phyloP scores from a whole-genome alignment of 805 yeast species.

The Candida glaebosa region DNA sequence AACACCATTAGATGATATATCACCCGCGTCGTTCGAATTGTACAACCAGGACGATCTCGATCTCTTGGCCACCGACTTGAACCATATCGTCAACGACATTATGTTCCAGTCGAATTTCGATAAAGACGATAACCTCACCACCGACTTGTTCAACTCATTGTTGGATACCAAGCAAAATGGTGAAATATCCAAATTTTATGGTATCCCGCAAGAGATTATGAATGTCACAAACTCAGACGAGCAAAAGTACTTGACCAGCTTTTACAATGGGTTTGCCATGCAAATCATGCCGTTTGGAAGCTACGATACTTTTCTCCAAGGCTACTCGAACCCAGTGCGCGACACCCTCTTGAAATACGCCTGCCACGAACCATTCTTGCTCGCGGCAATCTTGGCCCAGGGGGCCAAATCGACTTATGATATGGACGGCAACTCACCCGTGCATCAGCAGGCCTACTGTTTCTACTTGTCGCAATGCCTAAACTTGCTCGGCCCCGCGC shows the following conservation, averaged over 20 bases:
- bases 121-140: neutral
- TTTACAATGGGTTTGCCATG: slow-evolving; percentile 32
- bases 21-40: slow-evolving; percentile 6
- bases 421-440: slow-evolving; percentile 24
- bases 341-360: slow-evolving; percentile 63
- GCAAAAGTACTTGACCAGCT: slow-evolving; percentile 29
- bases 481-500: slow-evolving; percentile 49
- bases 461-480: slow-evolving; percentile 61
- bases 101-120: slow-evolving; percentile 32
- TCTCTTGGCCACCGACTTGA: slow-evolving; percentile 35
- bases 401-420: slow-evolving; percentile 60
- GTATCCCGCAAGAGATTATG: slow-evolving; percentile 29
- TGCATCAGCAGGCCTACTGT: slow-evolving; percentile 61
- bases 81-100: slow-evolving; percentile 37
- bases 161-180: slow-evolving; percentile 1
- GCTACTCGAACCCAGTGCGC: slow-evolving; percentile 49
- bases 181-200: slow-evolving; percentile 14
- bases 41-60: slow-evolving; percentile 27
- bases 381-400: slow-evolving; percentile 70
- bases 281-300: slow-evolving; percentile 37
- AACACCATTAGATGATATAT: neutral
- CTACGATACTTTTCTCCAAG: slow-evolving; percentile 22
- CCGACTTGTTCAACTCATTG: slow-evolving; percentile 1
- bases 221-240: slow-evolving; percentile 27
- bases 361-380: slow-evolving; percentile 54